Evolutionary conservation across 352 stramenopile genomes (phyloP), one percentile per base, ranked within the genome.

Genomic region (Plasmopara halstedii): DNA sequence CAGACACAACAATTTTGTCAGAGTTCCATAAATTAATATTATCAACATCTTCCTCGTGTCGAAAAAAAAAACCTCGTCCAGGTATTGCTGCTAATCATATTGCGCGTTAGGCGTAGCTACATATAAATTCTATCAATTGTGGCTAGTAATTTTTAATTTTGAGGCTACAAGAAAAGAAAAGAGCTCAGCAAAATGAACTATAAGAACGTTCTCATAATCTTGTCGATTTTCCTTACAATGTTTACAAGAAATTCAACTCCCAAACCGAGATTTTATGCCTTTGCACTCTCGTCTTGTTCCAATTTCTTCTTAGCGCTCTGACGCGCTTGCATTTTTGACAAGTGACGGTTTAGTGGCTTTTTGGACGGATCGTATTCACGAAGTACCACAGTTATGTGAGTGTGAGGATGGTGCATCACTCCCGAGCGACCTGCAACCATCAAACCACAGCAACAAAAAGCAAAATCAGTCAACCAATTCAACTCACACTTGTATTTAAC

Each of bases 351-450:
- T 32, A 88, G 61, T 21, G 70, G 66, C 62, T 86, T 87, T 50
- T 83, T 74, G 40, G 75, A 71, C 38, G 78, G 74, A 48, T 93
- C 78, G 37, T 82, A 88, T 60, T 93, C 81, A 25, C 70, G 63
- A 34, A 93, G 58, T 25, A 89, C 54, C 14, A 93, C 76, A 14
- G 76, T 89, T 45, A 93, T 38, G 60, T 93, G 81, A 42, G 65
- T 85, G 64, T 88, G 63, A 38, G 78, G 75, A 55, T 86, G 78
- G 60, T 89, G 75, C 78, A 88, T 89, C 55, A 93, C 67, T 67
- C 81, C 81, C 25, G 81, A 85, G 14, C 71, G 73, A 50, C 79
- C 73, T 88, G 20, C 43, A 67, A 44, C 10, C 37, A 36, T 26
- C 6, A 8, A 54, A 50, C n/a, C 36, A 52, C 27, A 32, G 15